phyloP scores from a whole-genome alignment of 2,329 filamentous ascomycete species.

The Fusarium xyrophilum region DNA sequence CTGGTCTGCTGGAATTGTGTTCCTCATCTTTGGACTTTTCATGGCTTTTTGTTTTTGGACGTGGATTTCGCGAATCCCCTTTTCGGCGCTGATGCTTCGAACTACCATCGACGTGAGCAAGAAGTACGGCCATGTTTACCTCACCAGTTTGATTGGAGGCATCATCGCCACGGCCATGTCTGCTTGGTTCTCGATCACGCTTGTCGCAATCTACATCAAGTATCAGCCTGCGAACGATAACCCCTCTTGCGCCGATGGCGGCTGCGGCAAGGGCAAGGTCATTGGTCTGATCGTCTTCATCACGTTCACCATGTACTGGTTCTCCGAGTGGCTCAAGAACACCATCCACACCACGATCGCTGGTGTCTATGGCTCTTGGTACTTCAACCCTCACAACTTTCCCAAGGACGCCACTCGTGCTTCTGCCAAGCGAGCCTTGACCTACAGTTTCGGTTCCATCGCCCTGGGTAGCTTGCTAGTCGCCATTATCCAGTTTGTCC shows the following conservation, averaged over 20 bases:
- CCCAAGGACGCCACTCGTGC: conserved; percentile 81
- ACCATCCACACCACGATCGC: conserved; percentile 87
- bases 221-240: conserved; percentile 71
- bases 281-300: conserved; percentile 85
- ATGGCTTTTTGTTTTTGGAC: conserved; percentile 82
- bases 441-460: conserved; percentile 93
- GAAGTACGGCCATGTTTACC: conserved; percentile 82
- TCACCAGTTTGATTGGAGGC: conserved; percentile 85
- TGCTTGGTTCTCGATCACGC: conserved; percentile 85
- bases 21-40: conserved; percentile 77
- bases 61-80: conserved; percentile 91
- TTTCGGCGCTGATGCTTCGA: conserved; percentile 87
- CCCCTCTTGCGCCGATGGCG: conserved; percentile 61
- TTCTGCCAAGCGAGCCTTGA: conserved; percentile 81
- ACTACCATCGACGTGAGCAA: conserved; percentile 86
- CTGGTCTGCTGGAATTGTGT: conserved; percentile 86
- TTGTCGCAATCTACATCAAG: conserved; percentile 85
- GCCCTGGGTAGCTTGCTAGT: conserved; percentile 84
- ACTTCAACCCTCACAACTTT: conserved; percentile 75
- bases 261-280: conserved; percentile 77
- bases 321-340: conserved; percentile 92
- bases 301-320: conserved; percentile 93
- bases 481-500: conserved; percentile 83
- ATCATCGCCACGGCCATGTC: conserved; percentile 76
- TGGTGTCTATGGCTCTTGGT: conserved; percentile 92